Base-by-base conservation (phyloP, 495 filamentous ascomycete genomes). In the Podospora pseudopauciseta region DNA sequence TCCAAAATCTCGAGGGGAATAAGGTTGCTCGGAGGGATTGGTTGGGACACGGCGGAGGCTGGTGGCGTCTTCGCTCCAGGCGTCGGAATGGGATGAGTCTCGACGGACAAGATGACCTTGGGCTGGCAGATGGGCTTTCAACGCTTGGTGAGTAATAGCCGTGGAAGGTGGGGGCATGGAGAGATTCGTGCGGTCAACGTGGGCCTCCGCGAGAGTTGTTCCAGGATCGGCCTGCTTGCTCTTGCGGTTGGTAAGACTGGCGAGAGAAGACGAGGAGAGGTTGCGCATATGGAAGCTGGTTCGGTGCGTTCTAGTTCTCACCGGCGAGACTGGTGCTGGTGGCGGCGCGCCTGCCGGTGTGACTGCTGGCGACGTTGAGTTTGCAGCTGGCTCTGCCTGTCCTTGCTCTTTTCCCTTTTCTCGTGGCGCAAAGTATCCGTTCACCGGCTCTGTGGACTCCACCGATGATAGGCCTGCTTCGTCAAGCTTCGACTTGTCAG, bases 141-240 rank as follows among this genome's bases (percentile, higher is more conserved):
- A 63, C 34, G 61, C 20, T 39, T 63, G 61, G 32, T 63, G 58
- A 44, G 55, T 64, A 0, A 80, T 68, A 71, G 77, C 75, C 19
- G 74, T 67, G 2, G 77, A 64, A 13, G 85, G 82, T 57, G 87
- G 83, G 15, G 87, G 87, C 86, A 89, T 88, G 16, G 85, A 89
- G 23, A 89, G 79, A 71, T 82, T 87, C 60, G 86, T 82, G 70
- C 82, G 82, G 60, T 86, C 86, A 44, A 82, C 78, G 73, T 82
- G 82, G 28, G 77, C 74, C 58, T 77, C 76, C 39, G 76, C 81
- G 56, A 63, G 61, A 26, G 30, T 32, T 2, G 81, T 85, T 58
- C 84, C 84, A 27, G 83, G 74, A 65, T 87, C 86, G 3, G 81
- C 82, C 72, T 86, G 81, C 53, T 82, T 77, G 63, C 84, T 79